Evolutionary conservation across 352 stramenopile genomes (phyloP).

Genomic region (Pythium chondricola): DNA sequence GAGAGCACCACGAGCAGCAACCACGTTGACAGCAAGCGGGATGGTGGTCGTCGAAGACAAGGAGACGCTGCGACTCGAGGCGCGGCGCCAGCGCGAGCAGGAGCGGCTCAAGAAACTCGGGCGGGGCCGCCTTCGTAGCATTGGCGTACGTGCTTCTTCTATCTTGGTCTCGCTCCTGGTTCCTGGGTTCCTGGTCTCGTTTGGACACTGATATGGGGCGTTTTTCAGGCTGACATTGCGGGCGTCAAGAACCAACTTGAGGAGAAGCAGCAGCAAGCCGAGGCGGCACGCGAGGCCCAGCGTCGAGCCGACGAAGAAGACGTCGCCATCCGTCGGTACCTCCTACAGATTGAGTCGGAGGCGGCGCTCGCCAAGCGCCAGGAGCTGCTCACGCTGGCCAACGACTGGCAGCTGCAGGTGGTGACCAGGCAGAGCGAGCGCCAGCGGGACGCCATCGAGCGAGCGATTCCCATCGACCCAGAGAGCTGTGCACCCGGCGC

Average conservation of each 20-base stretch:
- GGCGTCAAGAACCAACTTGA: constrained; percentile 71
- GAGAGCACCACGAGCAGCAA: neutral
- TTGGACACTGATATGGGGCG: neutral
- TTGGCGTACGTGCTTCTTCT: constrained; percentile 54
- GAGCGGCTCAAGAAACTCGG: constrained; percentile 66
- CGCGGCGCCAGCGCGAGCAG: constrained; percentile 50
- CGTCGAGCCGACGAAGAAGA: constrained; percentile 46
- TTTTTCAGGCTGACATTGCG: constrained; percentile 55
- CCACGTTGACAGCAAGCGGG: constrained; percentile 5
- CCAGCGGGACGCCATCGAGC: constrained; percentile 25
- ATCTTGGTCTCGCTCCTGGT: neutral
- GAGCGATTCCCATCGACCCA: constrained; percentile 37
- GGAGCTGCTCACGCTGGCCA: constrained; percentile 56
- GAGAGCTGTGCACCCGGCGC: constrained; percentile 44
- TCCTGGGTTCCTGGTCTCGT: neutral
- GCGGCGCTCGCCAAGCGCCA: constrained; percentile 52
- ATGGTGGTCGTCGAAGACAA: constrained; percentile 24
- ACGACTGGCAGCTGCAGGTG: constrained; percentile 55
- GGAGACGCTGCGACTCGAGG: constrained; percentile 51
- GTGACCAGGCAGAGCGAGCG: constrained; percentile 21
- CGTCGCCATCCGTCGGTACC: constrained; percentile 58
- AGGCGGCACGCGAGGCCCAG: constrained; percentile 32
- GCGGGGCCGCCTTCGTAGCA: constrained; percentile 53
- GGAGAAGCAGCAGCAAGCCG: constrained; percentile 51
- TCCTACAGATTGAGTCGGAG: constrained; percentile 74